Conservation (phyloP, 1,284 basidiomycete species). For the Polyporus tsugae region DNA sequence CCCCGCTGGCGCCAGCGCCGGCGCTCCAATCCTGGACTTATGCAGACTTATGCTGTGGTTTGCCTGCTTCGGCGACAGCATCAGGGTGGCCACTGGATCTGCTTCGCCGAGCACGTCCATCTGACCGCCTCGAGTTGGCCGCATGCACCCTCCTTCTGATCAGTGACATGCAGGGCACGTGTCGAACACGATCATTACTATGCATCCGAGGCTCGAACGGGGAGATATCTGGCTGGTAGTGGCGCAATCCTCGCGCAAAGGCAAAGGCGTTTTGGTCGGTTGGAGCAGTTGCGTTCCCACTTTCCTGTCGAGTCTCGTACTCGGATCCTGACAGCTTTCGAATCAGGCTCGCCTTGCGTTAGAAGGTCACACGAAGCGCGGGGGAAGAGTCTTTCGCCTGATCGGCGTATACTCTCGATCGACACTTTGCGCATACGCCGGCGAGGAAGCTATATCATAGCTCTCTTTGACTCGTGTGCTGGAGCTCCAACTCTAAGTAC, state of each 20-base stretch:
- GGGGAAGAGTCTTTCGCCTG: neutral
- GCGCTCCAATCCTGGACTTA: neutral
- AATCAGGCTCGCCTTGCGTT: neutral
- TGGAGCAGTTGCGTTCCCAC: neutral
- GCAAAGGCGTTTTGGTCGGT: neutral
- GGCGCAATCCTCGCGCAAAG: neutral
- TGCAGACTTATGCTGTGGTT: slow-evolving; percentile 12
- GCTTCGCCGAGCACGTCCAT: slow-evolving; percentile 16
- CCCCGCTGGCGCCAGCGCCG: slow-evolving; percentile 1
- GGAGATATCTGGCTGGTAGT: neutral
- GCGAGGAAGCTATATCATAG: neutral
- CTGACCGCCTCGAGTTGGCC: slow-evolving; percentile 29
- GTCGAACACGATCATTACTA: slow-evolving; percentile 9
- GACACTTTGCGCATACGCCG: neutral
- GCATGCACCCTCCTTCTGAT: slow-evolving; percentile 28
- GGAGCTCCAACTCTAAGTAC: neutral
- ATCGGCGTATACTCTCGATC: slow-evolving; percentile 2
- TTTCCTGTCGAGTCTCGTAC: neutral
- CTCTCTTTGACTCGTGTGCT: neutral
- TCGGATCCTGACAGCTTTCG: neutral
- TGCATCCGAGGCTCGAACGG: neutral
- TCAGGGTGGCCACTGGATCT: slow-evolving; percentile 17
- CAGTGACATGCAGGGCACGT: slow-evolving; percentile 23
- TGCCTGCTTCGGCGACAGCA: slow-evolving; percentile 7
- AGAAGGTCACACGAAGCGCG: neutral